A percentile compares a stretch with the other conserved stretches of the same genome.
Evolutionary conservation across 768 basidiomycete genomes (phyloP).

Genomic region (Lactarius vividus): DNA sequence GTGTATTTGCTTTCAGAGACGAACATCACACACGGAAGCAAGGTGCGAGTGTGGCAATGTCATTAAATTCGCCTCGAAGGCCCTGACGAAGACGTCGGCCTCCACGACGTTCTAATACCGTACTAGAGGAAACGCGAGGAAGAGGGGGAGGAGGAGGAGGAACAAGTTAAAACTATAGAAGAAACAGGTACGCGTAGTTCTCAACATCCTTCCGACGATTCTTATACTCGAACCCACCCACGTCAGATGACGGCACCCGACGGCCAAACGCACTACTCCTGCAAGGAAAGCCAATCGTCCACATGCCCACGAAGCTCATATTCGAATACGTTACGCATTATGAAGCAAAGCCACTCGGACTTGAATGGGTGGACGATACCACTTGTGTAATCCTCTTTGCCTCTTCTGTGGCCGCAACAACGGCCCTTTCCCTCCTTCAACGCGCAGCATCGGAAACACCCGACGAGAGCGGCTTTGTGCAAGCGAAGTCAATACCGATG

Average conservation of each 20-base stretch:
- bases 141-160: constrained; percentile 37
- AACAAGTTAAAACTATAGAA: constrained; percentile 36
- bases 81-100: constrained; percentile 43
- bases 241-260: constrained; percentile 39
- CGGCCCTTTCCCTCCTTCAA: constrained; percentile 50
- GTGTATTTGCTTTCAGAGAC: constrained; percentile 78
- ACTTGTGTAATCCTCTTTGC: constrained; percentile 79
- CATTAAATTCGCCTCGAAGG: constrained; percentile 36
- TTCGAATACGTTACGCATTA: constrained; percentile 84
- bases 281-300: constrained; percentile 68
- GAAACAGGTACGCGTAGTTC: constrained; percentile 28
- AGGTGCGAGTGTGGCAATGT: constrained; percentile 62
- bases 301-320: constrained; percentile 70
- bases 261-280: constrained; percentile 70
- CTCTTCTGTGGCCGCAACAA: constrained; percentile 50
- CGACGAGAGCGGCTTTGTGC: constrained; percentile 55
- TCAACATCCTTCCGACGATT: constrained; percentile 2
- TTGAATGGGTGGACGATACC: constrained; percentile 86
- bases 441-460: constrained; percentile 48
- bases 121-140: constrained; percentile 50
- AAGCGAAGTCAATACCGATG: constrained; percentile 67
- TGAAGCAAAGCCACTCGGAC: constrained; percentile 65
- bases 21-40: constrained; percentile 54
- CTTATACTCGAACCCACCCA: constrained; percentile 12
- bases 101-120: constrained; percentile 20